A percentile compares a stretch with the other conserved stretches of the same genome.
These are phyloP conservation scores for Candida sakaeoensis DNA, from an alignment of 805 yeast species.

Conservation along the genomic window DNA sequence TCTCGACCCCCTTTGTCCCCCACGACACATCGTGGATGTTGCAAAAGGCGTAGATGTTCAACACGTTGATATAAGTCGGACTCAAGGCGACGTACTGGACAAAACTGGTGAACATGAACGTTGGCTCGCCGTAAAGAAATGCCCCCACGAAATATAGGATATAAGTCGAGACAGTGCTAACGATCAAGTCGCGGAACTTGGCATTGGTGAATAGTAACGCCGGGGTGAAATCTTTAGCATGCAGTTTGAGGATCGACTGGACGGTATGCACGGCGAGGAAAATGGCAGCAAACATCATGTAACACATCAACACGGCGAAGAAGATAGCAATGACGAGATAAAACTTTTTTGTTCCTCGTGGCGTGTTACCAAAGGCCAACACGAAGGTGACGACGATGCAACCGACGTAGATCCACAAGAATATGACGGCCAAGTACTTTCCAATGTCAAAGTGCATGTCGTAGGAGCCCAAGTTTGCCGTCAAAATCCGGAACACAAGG, in stretches of 20 bases:
- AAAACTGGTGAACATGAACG: conserved; percentile 88
- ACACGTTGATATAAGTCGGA: conserved; percentile 86
- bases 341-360: conserved; percentile 80
- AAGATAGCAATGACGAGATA: conserved; percentile 71
- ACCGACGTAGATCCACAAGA: conserved; percentile 81
- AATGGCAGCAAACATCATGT: conserved; percentile 84
- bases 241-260: conserved; percentile 46
- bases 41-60: conserved; percentile 93
- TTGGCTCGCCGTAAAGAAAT: conserved; percentile 79
- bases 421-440: conserved; percentile 67
- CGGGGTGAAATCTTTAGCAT: conserved; percentile 39
- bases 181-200: conserved; percentile 79
- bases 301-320: conserved; percentile 85
- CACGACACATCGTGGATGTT: conserved; percentile 95
- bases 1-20: conserved; percentile 90
- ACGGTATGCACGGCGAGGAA: conserved; percentile 75
- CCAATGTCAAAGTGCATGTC: conserved; percentile 70
- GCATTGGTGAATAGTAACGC: conserved; percentile 55
- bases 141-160: conserved; percentile 76
- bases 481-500: conserved; percentile 82
- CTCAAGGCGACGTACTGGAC: conserved; percentile 77
- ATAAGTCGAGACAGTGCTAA: conserved; percentile 85
- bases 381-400: conserved; percentile 83
- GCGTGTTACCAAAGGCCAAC: conserved; percentile 89
- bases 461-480: conserved; percentile 66